phyloP scores from a whole-genome alignment of 2,329 filamentous ascomycete species.

The Trichoderma sp. region DNA sequence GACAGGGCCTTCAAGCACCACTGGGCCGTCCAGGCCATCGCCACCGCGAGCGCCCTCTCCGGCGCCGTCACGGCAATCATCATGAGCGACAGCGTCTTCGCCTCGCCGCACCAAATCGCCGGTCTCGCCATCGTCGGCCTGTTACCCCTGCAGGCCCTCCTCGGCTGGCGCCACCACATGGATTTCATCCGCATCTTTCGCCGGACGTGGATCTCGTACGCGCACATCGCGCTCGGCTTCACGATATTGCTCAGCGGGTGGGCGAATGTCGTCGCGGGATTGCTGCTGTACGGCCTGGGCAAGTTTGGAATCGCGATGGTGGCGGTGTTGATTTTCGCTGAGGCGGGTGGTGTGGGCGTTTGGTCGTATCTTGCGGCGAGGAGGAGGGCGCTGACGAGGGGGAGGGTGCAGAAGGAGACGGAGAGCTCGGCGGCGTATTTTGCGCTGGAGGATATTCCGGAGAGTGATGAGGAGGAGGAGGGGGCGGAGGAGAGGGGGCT shows the following conservation, averaged over 20 bases:
- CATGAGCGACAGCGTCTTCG: constrained; percentile 19
- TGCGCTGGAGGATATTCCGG: constrained; percentile 24
- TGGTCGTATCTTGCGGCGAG: constrained; percentile 18
- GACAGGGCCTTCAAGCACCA: constrained; percentile 30
- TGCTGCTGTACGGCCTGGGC: constrained; percentile 22
- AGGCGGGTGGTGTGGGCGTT: constrained; percentile 10
- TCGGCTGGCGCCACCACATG: constrained; percentile 33
- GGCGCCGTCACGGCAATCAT: constrained; percentile 23
- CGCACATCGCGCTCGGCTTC: constrained; percentile 30
- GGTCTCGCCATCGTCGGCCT: constrained; percentile 27
- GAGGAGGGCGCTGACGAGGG: not conserved
- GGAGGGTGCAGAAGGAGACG: constrained; percentile 13
- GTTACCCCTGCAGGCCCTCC: constrained; percentile 25
- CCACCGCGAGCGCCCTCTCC: constrained; percentile 6
- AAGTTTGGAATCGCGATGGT: constrained; percentile 16
- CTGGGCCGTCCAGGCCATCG: constrained; percentile 31
- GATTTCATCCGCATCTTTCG: constrained; percentile 31
- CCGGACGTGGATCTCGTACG: constrained; percentile 31
- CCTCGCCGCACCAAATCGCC: constrained; percentile 29
- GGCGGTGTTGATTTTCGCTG: constrained; percentile 4
- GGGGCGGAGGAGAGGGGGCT: constrained; percentile 25
- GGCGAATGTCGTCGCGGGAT: constrained; percentile 26
- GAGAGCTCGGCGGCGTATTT: constrained; percentile 28
- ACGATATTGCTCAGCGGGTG: constrained; percentile 27
- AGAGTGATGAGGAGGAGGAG: constrained; percentile 28